phyloP scores from a whole-genome alignment of 2,329 filamentous ascomycete species.

The Rhinocladiella mackenziei region DNA sequence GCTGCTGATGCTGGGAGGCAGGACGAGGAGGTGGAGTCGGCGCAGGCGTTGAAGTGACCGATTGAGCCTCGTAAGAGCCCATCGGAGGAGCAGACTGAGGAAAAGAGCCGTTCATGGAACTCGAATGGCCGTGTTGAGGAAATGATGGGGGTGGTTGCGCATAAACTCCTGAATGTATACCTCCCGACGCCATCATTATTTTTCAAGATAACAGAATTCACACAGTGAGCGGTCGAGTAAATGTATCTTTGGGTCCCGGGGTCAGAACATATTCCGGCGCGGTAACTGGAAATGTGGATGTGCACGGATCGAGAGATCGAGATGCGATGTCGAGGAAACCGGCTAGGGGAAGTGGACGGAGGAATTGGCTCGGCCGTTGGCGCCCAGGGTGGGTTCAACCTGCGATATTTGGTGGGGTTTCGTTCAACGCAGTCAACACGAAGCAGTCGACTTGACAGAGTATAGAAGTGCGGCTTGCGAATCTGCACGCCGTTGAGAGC shows the following conservation, averaged over 20 bases:
- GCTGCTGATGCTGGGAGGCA: slow-evolving; percentile 41
- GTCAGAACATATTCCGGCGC: slow-evolving; percentile 24
- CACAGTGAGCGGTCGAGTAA: background rate
- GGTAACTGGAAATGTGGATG: background rate
- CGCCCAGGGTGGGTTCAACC: no score
- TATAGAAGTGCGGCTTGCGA: no score
- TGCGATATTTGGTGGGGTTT: no score
- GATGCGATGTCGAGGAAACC: background rate
- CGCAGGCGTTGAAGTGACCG: slow-evolving; percentile 43
- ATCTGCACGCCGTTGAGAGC: no score
- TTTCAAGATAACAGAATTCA: background rate
- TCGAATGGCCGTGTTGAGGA: slow-evolving; percentile 28
- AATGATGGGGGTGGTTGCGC: slow-evolving; percentile 29
- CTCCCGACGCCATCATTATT: slow-evolving; percentile 24
- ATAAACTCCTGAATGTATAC: slow-evolving; percentile 23
- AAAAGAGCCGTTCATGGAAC: slow-evolving; percentile 32
- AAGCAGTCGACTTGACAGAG: no score
- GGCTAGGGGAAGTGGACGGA: no score
- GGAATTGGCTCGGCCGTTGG: no score
- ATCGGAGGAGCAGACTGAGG: slow-evolving; percentile 39
- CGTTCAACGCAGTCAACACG: no score
- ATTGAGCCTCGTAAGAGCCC: slow-evolving; percentile 44
- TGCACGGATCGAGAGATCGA: slow-evolving; percentile 6
- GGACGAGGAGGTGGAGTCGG: slow-evolving; percentile 41
- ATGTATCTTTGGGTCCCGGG: background rate